phyloP scores from a whole-genome alignment of 176 grass and related monocot genomes.

The Oryza coarctata region DNA sequence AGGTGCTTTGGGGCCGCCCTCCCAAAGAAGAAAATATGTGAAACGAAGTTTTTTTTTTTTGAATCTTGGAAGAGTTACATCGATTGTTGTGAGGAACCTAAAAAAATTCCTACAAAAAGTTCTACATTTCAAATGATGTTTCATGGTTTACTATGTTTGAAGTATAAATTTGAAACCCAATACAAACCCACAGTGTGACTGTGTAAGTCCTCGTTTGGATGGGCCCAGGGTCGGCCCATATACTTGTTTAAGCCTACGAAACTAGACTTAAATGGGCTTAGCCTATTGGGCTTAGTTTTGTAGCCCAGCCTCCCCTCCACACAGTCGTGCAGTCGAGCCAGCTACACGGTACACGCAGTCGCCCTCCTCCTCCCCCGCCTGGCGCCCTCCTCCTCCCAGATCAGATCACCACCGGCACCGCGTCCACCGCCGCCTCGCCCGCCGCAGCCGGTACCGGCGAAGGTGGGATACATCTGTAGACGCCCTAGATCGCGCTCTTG shows the following conservation, averaged over 20 bases:
- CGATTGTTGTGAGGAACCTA: no score
- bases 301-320: neutral
- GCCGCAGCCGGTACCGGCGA: neutral
- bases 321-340: neutral
- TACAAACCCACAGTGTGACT: no score
- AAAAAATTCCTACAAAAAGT: neutral
- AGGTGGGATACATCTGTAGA: neutral
- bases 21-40: no score
- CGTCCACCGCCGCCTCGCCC: constrained; percentile 17
- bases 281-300: neutral
- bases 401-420: constrained; percentile 45
- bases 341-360: neutral
- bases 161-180: neutral
- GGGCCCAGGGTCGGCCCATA: neutral
- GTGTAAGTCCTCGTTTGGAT: no score
- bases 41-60: neutral
- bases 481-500: neutral
- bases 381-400: constrained; percentile 39
- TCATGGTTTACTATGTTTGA: no score
- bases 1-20: no score
- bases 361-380: constrained; percentile 30
- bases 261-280: neutral
- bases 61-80: neutral
- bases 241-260: neutral
- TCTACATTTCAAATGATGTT: neutral